Conservation (phyloP, 2,329 filamentous ascomycete genomes). For the Coniochaeta sp. region DNA sequence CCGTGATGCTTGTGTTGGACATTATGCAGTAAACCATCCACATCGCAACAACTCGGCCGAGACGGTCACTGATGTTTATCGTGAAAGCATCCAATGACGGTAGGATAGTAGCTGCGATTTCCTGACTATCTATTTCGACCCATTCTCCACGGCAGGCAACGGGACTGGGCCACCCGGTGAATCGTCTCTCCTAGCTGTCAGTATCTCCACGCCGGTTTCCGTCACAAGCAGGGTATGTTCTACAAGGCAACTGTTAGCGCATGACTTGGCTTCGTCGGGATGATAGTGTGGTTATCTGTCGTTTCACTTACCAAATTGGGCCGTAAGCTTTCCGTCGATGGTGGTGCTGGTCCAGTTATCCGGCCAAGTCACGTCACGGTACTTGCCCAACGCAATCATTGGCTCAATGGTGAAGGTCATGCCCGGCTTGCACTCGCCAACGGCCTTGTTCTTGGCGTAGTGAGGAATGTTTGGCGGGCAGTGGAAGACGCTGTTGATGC, state of each 20-base stretch:
- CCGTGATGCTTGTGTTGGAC: too few relatives aligned
- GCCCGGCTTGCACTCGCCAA: constrained; percentile 86
- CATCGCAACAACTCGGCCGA: too few relatives aligned
- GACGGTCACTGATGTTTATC: too few relatives aligned
- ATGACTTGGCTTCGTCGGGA: background rate
- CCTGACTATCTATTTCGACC: background rate
- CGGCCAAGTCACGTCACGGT: constrained; percentile 92
- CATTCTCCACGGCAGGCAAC: constrained; percentile 32
- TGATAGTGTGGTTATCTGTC: background rate
- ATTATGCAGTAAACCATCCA: too few relatives aligned
- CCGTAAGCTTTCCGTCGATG: constrained; percentile 78
- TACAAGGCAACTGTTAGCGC: constrained; percentile 17
- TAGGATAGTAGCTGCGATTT: too few relatives aligned
- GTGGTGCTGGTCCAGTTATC: constrained; percentile 98
- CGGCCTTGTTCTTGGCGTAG: constrained; percentile 97
- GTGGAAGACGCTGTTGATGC: constrained; percentile 91
- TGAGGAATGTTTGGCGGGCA: constrained; percentile 90
- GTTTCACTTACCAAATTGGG: constrained; percentile 71
- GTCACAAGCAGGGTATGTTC: constrained; percentile 83
- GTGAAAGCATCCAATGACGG: too few relatives aligned
- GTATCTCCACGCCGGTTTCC: constrained; percentile 73
- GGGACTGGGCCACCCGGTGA: constrained; percentile 71
- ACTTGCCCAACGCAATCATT: constrained; percentile 90
- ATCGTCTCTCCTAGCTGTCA: constrained; percentile 65
- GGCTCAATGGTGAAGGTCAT: constrained; percentile 99